These are phyloP conservation scores for Stephania yunnanensis DNA, from an alignment of 164 flowering plant genomes.

Conservation along the genomic window DNA sequence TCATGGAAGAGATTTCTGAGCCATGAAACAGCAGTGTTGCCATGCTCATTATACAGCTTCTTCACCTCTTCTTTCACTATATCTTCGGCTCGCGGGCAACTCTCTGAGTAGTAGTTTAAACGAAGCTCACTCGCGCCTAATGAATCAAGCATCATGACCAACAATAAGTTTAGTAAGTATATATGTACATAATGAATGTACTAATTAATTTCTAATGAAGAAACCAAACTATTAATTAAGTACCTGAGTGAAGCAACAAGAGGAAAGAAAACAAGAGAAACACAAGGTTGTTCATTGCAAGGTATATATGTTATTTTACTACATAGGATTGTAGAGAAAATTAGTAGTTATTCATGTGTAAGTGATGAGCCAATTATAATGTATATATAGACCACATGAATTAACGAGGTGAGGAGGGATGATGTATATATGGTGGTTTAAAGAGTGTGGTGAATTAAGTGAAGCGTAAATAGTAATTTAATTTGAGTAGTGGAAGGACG, in stretches of 20 bases:
- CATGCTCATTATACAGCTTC: conserved; percentile 48
- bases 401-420: background rate
- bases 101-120: conserved; percentile 48
- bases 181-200: too few relatives aligned
- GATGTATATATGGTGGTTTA: background rate
- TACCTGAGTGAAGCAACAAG: background rate
- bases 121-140: conserved; percentile 37
- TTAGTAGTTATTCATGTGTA: too few relatives aligned
- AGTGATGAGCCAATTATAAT: too few relatives aligned
- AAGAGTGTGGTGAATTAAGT: background rate
- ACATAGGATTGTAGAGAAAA: too few relatives aligned
- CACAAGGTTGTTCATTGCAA: background rate
- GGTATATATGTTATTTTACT: too few relatives aligned
- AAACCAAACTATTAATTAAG: too few relatives aligned
- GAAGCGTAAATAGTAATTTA: too few relatives aligned
- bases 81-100: conserved; percentile 83
- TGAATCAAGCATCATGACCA: background rate
- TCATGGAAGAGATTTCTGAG: conserved; percentile 84
- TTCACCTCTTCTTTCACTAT: conserved; percentile 64
- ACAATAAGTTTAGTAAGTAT: too few relatives aligned
- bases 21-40: conserved; percentile 85
- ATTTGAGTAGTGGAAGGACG: too few relatives aligned
- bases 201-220: too few relatives aligned
- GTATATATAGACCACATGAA: too few relatives aligned
- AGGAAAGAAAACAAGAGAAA: background rate